Percentiles rank a stretch among this genome's conserved stretches.
phyloP scores from a whole-genome alignment of 371 early-diverging fungal species.

The Mucor irregularis region DNA sequence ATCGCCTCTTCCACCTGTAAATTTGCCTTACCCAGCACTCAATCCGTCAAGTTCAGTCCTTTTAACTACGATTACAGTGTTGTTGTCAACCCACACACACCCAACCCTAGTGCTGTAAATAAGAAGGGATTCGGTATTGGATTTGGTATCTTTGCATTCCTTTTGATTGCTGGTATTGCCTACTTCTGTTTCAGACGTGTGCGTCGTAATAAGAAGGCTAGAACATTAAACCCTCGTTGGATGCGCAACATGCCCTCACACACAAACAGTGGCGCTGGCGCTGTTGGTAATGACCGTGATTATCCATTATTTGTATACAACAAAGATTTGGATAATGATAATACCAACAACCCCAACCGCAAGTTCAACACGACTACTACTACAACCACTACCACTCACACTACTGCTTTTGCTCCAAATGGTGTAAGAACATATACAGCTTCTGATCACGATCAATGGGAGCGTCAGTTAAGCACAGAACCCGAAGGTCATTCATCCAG shows the following conservation, averaged over 20 bases:
- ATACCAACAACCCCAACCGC: slow-evolving; percentile 7
- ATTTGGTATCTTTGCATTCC: slow-evolving; percentile 15
- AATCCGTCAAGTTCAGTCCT: slow-evolving; percentile 2
- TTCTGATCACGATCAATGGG: slow-evolving; percentile 47
- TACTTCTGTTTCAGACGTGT: slow-evolving; percentile 21
- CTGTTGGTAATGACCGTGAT: slow-evolving; percentile 20
- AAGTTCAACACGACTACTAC: too few relatives aligned
- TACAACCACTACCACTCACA: not conserved
- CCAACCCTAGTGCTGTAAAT: not conserved
- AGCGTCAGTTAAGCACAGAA: slow-evolving; percentile 26
- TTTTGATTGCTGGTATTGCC: slow-evolving; percentile 12
- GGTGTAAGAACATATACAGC: slow-evolving; percentile 38
- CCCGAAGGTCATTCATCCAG: slow-evolving; percentile 15
- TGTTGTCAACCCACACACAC: slow-evolving; percentile 11
- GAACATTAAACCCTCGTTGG: slow-evolving; percentile 43
- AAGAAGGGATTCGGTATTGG: slow-evolving; percentile 37
- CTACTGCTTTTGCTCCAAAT: slow-evolving; percentile 11
- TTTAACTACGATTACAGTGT: slow-evolving; percentile 18
- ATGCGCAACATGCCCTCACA: slow-evolving; percentile 14
- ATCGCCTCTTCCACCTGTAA: slow-evolving; percentile 16
- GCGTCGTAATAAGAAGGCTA: slow-evolving; percentile 17
- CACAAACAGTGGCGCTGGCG: not conserved
- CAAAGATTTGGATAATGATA: slow-evolving; percentile 24
- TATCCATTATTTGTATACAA: slow-evolving; percentile 46
- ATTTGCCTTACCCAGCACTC: slow-evolving; percentile 24